Evolutionary conservation across 768 basidiomycete genomes (phyloP).

Genomic region (Lentinula edodes): DNA sequence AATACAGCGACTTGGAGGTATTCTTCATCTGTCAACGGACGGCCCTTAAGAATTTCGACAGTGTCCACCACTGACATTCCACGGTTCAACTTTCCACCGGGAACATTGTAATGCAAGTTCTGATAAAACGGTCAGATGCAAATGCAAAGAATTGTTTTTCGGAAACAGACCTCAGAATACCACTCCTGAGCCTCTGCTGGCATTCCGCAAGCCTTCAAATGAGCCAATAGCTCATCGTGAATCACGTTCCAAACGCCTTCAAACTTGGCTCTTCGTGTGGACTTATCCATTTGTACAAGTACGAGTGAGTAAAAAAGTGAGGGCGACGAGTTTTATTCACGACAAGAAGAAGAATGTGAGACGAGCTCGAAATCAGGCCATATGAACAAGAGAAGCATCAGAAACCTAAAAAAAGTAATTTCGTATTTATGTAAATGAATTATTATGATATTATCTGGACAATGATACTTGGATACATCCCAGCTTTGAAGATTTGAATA

Average conservation of each 20-base stretch:
- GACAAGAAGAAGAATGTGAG: too few species aligned
- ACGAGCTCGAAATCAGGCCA: too few species aligned
- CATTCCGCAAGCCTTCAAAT: constrained; percentile 68
- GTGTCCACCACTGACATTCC: constrained; percentile 94
- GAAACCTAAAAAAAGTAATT: too few species aligned
- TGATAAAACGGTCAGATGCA: constrained; percentile 20
- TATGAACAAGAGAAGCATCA: too few species aligned
- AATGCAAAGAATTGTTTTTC: neutral
- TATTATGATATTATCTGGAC: too few species aligned
- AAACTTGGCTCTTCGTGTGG: constrained; percentile 57
- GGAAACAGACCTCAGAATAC: constrained; percentile 64
- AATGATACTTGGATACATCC: too few species aligned
- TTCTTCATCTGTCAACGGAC: constrained; percentile 71
- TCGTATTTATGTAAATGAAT: too few species aligned
- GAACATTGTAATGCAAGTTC: constrained; percentile 93
- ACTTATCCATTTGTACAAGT: constrained; percentile 21
- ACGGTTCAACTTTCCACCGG: constrained; percentile 93
- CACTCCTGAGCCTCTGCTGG: constrained; percentile 80
- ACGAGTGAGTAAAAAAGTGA: neutral
- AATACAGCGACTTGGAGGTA: constrained; percentile 85
- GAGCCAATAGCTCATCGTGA: constrained; percentile 69
- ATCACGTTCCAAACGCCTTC: constrained; percentile 66
- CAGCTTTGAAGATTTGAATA: too few species aligned
- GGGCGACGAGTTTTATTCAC: too few species aligned
- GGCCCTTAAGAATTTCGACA: constrained; percentile 79